Evolutionary conservation across 345 rosid species (phyloP), one percentile per base, ranked within the genome.

Genomic region (Pugionium dolabratum): DNA sequence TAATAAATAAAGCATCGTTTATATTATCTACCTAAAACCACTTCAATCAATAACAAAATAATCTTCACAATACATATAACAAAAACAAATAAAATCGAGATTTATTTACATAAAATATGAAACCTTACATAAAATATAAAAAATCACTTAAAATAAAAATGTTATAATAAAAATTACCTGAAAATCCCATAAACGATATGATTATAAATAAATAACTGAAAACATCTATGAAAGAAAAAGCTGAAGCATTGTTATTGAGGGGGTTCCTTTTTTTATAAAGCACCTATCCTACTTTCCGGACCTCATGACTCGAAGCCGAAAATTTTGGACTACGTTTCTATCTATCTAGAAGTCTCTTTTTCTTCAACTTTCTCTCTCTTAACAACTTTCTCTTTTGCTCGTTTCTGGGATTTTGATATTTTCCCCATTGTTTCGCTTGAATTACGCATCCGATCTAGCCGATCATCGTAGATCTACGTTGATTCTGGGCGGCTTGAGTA

Each of bases 381-480:
- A 37, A 3, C 42, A 49, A 27, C 71, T 56, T 47, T 63, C 54
- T 72, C 76, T 72, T 28, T 26, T 43, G 44, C 6, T 18, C 40
- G 26, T 62, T 33, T 58, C 66, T 64, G 58, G 28, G 71, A 27
- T 56, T 61, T 66, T 52, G 53, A 26, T 41, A 8, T 4, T 27
- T 6, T 9, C 33, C 44, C 33, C 44, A 55, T 71, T 46, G 64
- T 39, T 43, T 54, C 26, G 51, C 69, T 27, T 36, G 70, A 63
- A 46, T 54, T 11, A 32, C 40, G 40, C 27, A 5, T 56, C 71
- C 27, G 48, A 57, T 57, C 44, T 63, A 52, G 26, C 59, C 70
- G 69, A 62, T 62, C 75, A 3, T 64, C 47, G n/a, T 10, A 42
- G 76, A 64, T 72, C 71, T 27, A 33, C 53, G 76, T 56, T 55